These are phyloP conservation scores for Tuber aestivum DNA, from an alignment of 495 filamentous ascomycete species.

Conservation along the genomic window DNA sequence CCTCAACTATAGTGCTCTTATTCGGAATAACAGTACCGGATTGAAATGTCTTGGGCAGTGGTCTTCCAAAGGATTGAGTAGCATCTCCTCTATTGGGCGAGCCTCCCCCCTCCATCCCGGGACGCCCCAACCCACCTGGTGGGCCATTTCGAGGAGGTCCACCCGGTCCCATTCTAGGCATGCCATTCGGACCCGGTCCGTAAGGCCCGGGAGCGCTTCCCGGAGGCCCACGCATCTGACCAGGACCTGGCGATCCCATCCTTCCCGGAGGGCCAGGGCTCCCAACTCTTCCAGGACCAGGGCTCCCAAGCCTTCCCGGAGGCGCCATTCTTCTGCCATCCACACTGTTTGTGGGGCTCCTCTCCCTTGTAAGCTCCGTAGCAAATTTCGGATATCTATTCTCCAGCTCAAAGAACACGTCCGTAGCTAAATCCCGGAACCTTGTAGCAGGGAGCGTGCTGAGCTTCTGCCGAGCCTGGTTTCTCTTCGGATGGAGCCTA, in stretches of 20 bases:
- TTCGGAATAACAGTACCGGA: conserved; percentile 94
- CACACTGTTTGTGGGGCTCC: conserved; percentile 55
- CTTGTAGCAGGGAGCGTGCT: conserved; percentile 74
- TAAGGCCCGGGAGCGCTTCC: conserved; percentile 25
- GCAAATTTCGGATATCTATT: conserved; percentile 76
- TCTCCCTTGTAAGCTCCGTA: conserved; percentile 42
- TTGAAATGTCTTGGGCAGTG: conserved; percentile 83
- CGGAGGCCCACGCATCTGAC: conserved; percentile 35
- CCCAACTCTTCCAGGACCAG: conserved; percentile 32
- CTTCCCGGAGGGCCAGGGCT: conserved; percentile 37
- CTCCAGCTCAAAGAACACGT: conserved; percentile 93
- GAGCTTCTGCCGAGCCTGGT: conserved; percentile 90
- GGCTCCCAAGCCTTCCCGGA: conserved; percentile 27
- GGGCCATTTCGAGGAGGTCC: conserved; percentile 44
- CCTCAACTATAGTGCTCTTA: conserved; percentile 96
- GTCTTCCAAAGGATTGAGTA: conserved; percentile 53
- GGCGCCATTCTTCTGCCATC: conserved; percentile 30
- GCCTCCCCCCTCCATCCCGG: conserved; percentile 46
- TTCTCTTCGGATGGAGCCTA: conserved; percentile 92
- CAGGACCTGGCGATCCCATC: conserved; percentile 34
- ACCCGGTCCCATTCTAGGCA: conserved; percentile 35
- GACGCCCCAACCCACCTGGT: conserved; percentile 27
- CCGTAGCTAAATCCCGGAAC: conserved; percentile 86
- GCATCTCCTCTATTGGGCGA: conserved; percentile 46
- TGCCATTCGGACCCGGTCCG: conserved; percentile 20